A percentile compares a stretch with the other conserved stretches of the same genome.
Evolutionary conservation across 768 basidiomycete species (phyloP).

Genomic region (Panaeolus cyanescens): DNA sequence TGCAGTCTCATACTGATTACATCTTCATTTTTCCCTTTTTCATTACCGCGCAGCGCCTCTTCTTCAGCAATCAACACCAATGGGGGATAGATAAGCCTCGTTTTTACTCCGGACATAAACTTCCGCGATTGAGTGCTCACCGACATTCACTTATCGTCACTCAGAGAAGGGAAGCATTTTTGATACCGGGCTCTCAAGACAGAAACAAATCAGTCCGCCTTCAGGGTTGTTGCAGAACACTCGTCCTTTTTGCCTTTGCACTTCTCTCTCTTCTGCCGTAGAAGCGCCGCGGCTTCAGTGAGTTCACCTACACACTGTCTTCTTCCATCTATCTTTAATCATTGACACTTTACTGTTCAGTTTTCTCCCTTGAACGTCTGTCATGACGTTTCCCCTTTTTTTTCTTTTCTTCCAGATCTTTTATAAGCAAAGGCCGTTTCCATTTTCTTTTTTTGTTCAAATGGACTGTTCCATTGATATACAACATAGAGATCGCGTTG

Average conservation of each 20-base stretch:
- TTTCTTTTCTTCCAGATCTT: not conserved
- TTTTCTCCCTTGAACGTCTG: not conserved
- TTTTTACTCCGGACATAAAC: not conserved
- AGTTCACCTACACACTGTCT: slow-evolving; percentile 5
- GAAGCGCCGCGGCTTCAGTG: slow-evolving; percentile 31
- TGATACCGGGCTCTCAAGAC: not conserved
- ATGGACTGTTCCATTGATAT: not conserved
- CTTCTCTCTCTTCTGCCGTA: slow-evolving; percentile 29
- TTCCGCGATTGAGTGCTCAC: not conserved
- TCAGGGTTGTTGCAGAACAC: not conserved
- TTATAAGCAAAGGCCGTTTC: not conserved
- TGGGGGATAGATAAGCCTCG: too few relatives aligned
- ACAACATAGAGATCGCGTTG: not conserved
- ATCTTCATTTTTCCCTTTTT: too few relatives aligned
- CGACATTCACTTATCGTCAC: not conserved
- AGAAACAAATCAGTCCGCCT: not conserved
- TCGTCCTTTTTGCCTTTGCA: slow-evolving; percentile 8
- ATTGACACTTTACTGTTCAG: not conserved
- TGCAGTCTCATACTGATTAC: too few relatives aligned
- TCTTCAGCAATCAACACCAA: too few relatives aligned
- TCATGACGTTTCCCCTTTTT: not conserved
- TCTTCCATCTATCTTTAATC: not conserved
- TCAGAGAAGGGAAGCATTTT: not conserved
- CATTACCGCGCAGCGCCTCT: not conserved
- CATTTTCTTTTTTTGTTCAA: not conserved